Base-by-base conservation (phyloP, 106 monocot species). In the Iris macrosiphon region DNA sequence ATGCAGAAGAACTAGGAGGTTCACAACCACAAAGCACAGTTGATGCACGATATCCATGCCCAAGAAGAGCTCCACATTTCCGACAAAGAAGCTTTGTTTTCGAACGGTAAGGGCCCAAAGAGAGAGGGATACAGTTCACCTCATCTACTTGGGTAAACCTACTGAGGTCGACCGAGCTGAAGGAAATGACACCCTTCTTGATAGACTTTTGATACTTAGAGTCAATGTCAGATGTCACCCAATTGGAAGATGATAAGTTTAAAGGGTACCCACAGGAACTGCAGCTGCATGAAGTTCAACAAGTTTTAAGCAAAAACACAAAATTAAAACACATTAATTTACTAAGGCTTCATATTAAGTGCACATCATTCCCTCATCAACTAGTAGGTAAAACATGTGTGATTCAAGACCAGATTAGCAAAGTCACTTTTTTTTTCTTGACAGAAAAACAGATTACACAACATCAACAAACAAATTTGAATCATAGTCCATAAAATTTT, bases 141-240 rank as follows among this genome's bases (percentile, higher is more conserved):
- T 80, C 77, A 53, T 86, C 86, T 0, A 70, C 77, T 63, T 80
- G 77, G 41, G 86, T 86, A 55, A 86, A 80, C 41, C 85, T 39
- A 45, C 85, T 86, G 31, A 86, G 73, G 59, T 86, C 76, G 15
- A 80, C 62, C 29, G 65, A 53, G 24, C 28, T 18, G 32, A 86
- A 86, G 23, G 80, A 67, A 24, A 80, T 71, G 9, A 77, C 46
- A 52, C 74, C 73, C 32, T 80, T 76, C 56, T 80, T 80, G 38
- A 70, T 60, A 49, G 80, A 74, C 32, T 74, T 86, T 13, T 62
- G 37, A 35, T 71, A 71, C 4, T 52, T 33, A 17, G 56, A 64
- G 18, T 42, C 66, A 48, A 80, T 27, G 16, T 55, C 64, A 20
- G 75, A 46, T 60, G 69, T 59, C 41, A 63, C 55, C 47, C 68